These are phyloP conservation scores for Talaromyces sp. DNA, from an alignment of 2,329 filamentous ascomycete genomes.

Conservation along the genomic window DNA sequence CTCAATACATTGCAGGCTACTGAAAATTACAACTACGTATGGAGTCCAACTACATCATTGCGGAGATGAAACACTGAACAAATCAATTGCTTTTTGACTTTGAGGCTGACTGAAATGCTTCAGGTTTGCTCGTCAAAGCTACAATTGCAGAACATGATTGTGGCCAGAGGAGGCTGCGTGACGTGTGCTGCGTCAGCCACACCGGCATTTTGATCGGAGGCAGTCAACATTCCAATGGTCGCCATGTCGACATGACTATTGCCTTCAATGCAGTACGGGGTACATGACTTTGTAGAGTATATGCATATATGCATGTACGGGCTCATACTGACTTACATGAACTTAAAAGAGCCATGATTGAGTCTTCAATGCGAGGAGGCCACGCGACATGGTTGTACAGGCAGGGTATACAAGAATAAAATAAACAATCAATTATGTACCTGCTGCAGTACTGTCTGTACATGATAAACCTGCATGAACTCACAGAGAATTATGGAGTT, in stretches of 20 bases:
- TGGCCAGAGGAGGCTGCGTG: neutral
- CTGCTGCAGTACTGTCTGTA: neutral
- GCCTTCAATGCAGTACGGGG: neutral
- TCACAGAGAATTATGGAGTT: neutral
- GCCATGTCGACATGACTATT: neutral
- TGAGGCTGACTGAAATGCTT: neutral
- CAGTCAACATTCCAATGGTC: neutral
- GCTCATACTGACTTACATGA: neutral
- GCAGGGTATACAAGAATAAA: neutral
- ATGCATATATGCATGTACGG: neutral
- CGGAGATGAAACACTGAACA: neutral
- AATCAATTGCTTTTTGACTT: neutral
- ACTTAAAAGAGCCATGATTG: neutral
- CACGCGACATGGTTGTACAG: neutral
- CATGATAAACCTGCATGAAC: neutral
- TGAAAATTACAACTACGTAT: neutral
- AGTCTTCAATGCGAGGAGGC: neutral
- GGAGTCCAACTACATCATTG: neutral
- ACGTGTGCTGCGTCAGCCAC: neutral
- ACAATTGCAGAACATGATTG: neutral
- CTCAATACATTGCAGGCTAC: neutral
- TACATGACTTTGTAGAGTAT: neutral
- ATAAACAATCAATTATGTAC: neutral
- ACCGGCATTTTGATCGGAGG: neutral
- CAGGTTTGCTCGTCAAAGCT: neutral